A percentile compares a stretch with the other conserved stretches of the same genome.
Evolutionary conservation across 805 yeast genomes (phyloP).

Genomic region (Sugiyamaella lignohabitans): DNA sequence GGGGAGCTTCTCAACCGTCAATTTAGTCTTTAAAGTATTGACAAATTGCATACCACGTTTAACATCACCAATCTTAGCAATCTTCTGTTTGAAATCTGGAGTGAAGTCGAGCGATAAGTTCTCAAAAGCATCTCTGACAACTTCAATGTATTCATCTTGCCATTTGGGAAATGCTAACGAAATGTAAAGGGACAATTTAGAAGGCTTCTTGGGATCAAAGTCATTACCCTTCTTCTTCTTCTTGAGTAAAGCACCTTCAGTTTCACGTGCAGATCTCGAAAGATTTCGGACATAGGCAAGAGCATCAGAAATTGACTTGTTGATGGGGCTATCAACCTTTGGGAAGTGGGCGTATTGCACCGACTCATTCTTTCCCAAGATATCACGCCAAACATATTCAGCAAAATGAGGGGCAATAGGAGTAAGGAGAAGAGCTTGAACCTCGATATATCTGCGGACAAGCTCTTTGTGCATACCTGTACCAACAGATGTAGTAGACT

Average conservation of each 20-base stretch:
- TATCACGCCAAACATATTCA: constrained; percentile 81
- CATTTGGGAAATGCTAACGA: constrained; percentile 87
- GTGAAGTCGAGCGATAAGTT: constrained; percentile 28
- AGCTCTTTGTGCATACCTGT: constrained; percentile 74
- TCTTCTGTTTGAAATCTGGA: constrained; percentile 34
- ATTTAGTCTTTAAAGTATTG: constrained; percentile 74
- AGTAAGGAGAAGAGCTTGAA: constrained; percentile 75
- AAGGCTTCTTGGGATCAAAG: constrained; percentile 68
- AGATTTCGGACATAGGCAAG: constrained; percentile 73
- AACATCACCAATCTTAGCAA: constrained; percentile 56
- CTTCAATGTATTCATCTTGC: constrained; percentile 72
- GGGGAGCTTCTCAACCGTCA: constrained; percentile 39
- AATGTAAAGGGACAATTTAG: constrained; percentile 63
- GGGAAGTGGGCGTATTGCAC: constrained; percentile 81
- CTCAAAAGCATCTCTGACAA: constrained; percentile 49
- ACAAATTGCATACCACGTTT: constrained; percentile 98
- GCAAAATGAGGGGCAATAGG: constrained; percentile 97
- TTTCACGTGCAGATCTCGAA: constrained; percentile 82
- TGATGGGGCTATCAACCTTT: constrained; percentile 58
- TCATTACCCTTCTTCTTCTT: constrained; percentile 78
- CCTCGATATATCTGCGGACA: constrained; percentile 73
- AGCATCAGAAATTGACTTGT: constrained; percentile 55
- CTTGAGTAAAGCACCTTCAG: constrained; percentile 79
- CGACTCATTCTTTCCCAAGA: constrained; percentile 57
- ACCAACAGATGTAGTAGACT: constrained; percentile 44